Base-by-base conservation (phyloP, 768 basidiomycete species). In the Butyriboletus loyo region DNA sequence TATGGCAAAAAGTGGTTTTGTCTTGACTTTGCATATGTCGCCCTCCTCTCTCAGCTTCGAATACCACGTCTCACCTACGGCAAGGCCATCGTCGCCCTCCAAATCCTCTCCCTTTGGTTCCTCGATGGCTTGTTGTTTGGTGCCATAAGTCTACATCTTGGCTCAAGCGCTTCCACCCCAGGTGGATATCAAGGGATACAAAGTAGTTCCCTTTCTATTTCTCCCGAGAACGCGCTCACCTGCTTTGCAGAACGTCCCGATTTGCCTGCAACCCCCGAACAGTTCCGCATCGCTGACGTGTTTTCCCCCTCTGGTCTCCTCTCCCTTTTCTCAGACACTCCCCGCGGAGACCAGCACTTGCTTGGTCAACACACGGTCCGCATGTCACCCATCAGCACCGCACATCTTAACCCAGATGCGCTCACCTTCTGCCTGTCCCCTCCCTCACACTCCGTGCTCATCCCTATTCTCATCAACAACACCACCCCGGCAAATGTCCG, bases 321-420 rank as follows among this genome's bases (percentile, higher is more conserved):
- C 13, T 68, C 78, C 4, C 59, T 74, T 9, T 67, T 78, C 21
- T 63, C 61, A 38, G 66, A 75, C 35, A 64, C 61, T 17, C 21
- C 44, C 27, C 63, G 69, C 1, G 75, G 73, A 36, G 85, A 89
- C 56, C 66, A 73, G 5, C 85, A 90, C 64, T 72, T 91, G 8
- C 79, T 85, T 30, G 95, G 95, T 31, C 87, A 93, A 67, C 92
- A 95, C 64, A 94, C 92, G 0, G 87, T 98, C 46, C 84, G 88
- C 57, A 86, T 95, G 80, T 91, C 92, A 0, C 94, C 94, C 10
- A 92, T 92, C 61, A 92, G 93, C 66, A 97, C 94, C 3, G 95
- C 94, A 5, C 85, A 87, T 21, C 75, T 98, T 39, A 95, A 96
- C 60, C 92, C 91, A 11, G 76, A 86, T 53, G 76, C 72, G 14